A percentile compares a stretch with the other conserved stretches of the same genome.
Evolutionary conservation across 2,329 filamentous ascomycete genomes (phyloP).

Genomic region (Diaporthe eres): DNA sequence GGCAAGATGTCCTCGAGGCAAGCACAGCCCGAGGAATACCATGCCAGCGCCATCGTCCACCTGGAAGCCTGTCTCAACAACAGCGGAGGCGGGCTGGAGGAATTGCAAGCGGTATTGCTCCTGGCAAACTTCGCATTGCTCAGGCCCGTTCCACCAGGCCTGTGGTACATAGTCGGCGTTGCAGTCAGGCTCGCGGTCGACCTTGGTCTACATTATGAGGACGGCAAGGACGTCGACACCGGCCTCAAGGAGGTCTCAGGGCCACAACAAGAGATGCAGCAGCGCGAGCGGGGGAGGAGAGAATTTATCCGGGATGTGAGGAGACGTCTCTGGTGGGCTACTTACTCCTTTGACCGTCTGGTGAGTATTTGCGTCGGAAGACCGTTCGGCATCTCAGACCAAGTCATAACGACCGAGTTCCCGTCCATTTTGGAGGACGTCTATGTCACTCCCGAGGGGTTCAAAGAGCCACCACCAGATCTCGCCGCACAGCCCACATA

Average conservation of each 20-base stretch:
- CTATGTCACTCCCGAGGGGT: conserved; percentile 86
- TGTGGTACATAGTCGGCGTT: conserved; percentile 98
- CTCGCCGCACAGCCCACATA: conserved; percentile 78
- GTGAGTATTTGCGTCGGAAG: conserved; percentile 94
- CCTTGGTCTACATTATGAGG: conserved; percentile 92
- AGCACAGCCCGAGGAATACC: conserved; percentile 93
- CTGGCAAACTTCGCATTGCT: conserved; percentile 93
- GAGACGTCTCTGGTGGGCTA: conserved; percentile 95
- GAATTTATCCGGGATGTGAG: conserved; percentile 91
- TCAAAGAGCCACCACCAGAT: conserved; percentile 72
- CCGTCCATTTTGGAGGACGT: conserved; percentile 90
- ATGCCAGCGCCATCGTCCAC: conserved; percentile 93
- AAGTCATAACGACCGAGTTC: conserved; percentile 95
- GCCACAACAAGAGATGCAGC: conserved; percentile 54
- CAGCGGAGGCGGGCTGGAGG: conserved; percentile 90
- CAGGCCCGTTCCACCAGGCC: conserved; percentile 89
- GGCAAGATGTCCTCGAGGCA: conserved; percentile 57
- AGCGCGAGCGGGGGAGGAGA: conserved; percentile 73
- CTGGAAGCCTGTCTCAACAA: conserved; percentile 88
- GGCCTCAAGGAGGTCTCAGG: conserved; percentile 67
- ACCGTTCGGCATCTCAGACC: conserved; percentile 95
- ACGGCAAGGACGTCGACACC: conserved; percentile 76
- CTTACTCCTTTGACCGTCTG: conserved; percentile 94
- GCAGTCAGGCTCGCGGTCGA: conserved; percentile 92
- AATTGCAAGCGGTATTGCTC: conserved; percentile 92